These are phyloP conservation scores for Lactifluus pinguis DNA, from an alignment of 768 basidiomycete species.

Conservation along the genomic window DNA sequence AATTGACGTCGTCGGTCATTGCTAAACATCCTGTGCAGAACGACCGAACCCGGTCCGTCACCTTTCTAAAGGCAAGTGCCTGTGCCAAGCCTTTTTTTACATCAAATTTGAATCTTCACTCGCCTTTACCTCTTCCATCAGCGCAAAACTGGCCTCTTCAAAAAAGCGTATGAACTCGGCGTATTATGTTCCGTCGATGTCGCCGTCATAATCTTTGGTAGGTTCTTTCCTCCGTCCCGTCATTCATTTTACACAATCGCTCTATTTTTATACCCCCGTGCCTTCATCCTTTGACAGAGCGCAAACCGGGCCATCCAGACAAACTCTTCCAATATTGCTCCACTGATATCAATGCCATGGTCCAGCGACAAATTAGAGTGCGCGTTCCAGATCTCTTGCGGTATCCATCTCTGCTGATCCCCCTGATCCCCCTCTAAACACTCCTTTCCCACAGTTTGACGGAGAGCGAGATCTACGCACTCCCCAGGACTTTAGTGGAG, in stretches of 20 bases:
- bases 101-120: conserved; percentile 29
- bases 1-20: conserved; percentile 3
- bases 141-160: conserved; percentile 88
- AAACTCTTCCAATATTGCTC: conserved; percentile 82
- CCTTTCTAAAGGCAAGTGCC: conserved; percentile 71
- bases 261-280: conserved; percentile 37
- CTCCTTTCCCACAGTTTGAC: conserved; percentile 31
- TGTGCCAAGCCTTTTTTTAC: conserved; percentile 21
- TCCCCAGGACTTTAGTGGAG: conserved; percentile 40
- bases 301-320: conserved; percentile 67
- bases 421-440: not conserved
- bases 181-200: conserved; percentile 85
- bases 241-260: not conserved
- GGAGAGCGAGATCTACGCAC: conserved; percentile 43
- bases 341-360: conserved; percentile 56
- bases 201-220: conserved; percentile 80
- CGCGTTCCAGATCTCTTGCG: conserved; percentile 5
- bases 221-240: conserved; percentile 22
- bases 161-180: conserved; percentile 87
- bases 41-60: conserved; percentile 85
- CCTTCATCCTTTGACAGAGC: conserved; percentile 36
- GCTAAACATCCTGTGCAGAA: conserved; percentile 53
- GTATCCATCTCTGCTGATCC: conserved; percentile 1
- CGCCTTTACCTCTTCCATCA: conserved; percentile 27
- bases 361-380: conserved; percentile 57